Conservation (phyloP, 2,329 filamentous ascomycete genomes). For the Botryosphaeria agaves region DNA sequence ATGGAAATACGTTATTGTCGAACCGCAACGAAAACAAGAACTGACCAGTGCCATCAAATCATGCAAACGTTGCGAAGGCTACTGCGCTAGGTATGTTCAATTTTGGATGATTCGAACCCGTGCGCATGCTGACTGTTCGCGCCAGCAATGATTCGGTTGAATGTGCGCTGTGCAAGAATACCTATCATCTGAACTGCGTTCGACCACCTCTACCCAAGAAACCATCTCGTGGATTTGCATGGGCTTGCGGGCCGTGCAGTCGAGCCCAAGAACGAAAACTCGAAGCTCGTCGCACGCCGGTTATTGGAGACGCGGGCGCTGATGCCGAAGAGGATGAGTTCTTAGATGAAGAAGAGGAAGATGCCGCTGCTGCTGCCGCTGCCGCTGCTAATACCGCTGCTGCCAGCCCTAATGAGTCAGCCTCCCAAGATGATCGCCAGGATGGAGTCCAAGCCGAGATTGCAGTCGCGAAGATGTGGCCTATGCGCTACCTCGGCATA, state of each 20-base stretch:
- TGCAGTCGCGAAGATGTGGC: constrained; percentile 87
- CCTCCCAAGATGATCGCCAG: constrained; percentile 38
- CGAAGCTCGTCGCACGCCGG: constrained; percentile 75
- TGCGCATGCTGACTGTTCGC: constrained; percentile 1
- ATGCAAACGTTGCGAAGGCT: constrained; percentile 82
- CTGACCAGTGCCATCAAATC: constrained; percentile 89
- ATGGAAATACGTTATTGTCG: constrained; percentile 92
- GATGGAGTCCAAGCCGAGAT: constrained; percentile 69
- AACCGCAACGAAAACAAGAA: constrained; percentile 86
- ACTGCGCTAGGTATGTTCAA: constrained; percentile 66
- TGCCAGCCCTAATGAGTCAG: constrained; percentile 25
- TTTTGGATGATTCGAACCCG: neutral
- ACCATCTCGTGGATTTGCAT: constrained; percentile 90
- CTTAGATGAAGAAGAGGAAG: constrained; percentile 55
- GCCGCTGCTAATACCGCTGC: constrained; percentile 54
- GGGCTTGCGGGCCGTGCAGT: constrained; percentile 93
- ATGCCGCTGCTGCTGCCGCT: constrained; percentile 29
- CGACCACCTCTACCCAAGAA: constrained; percentile 85
- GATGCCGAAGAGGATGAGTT: constrained; percentile 47
- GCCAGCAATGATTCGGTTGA: constrained; percentile 81
- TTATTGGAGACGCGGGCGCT: constrained; percentile 35
- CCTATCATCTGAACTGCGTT: constrained; percentile 98
- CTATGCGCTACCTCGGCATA: constrained; percentile 86
- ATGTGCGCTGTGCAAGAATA: constrained; percentile 85
- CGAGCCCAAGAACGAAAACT: constrained; percentile 87